Conservation (phyloP, 176 grass and related monocot genomes). For the Musa acuminata region DNA sequence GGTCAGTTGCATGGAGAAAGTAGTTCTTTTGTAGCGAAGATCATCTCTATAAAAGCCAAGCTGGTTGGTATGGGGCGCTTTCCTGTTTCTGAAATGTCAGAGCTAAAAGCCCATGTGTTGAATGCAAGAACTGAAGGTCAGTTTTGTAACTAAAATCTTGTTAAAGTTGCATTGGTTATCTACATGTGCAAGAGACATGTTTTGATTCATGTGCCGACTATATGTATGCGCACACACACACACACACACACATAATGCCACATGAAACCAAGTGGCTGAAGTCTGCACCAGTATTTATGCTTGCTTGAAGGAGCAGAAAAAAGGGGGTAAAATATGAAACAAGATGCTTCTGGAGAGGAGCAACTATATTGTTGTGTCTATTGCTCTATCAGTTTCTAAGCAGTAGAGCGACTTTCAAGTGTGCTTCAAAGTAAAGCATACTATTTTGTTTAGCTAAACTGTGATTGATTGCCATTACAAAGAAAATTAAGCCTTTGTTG, state of each 20-base stretch:
- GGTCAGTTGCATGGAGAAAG: conserved; percentile 26
- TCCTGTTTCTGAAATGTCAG: conserved; percentile 48
- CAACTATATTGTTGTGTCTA: neutral
- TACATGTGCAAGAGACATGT: neutral
- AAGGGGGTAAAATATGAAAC: too few relatives aligned
- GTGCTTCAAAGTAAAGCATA: too few relatives aligned
- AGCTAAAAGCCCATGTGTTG: conserved; percentile 47
- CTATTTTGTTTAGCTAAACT: too few relatives aligned
- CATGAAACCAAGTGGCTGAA: too few relatives aligned
- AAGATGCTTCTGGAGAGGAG: too few relatives aligned
- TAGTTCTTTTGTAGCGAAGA: conserved; percentile 38
- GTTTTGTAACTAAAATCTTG: conserved; percentile 7
- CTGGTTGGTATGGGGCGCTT: conserved; percentile 36
- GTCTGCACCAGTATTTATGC: too few relatives aligned
- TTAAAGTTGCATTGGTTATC: neutral
- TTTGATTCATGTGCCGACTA: neutral
- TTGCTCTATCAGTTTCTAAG: neutral
- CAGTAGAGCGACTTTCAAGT: neutral
- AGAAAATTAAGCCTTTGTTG: too few relatives aligned
- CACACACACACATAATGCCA: too few relatives aligned
- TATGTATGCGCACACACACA: too few relatives aligned
- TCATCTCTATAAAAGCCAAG: conserved; percentile 56
- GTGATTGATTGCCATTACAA: too few relatives aligned
- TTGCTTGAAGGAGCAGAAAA: too few relatives aligned
- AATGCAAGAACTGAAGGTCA: conserved; percentile 63